A percentile compares a stretch with the other conserved stretches of the same genome.
Conservation (phyloP, 768 basidiomycete species). For the Mycena albidolilacea region DNA sequence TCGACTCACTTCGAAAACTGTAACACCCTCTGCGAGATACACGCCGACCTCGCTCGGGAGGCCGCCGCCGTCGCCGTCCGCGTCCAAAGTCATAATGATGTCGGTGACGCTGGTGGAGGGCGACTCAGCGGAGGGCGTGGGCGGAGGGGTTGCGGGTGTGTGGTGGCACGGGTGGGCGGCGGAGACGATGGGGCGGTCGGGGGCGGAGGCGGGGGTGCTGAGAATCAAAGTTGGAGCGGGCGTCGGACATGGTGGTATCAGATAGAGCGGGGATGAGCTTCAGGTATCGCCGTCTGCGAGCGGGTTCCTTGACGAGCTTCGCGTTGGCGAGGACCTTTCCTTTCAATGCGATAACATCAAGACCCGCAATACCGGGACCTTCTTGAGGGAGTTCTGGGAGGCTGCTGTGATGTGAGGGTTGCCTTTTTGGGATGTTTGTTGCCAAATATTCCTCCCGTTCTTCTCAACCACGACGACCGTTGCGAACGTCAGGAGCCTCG, state of each 20-base stretch:
- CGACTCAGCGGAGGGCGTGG: slow-evolving; percentile 71
- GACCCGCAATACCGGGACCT: slow-evolving; percentile 79
- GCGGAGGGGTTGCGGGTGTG: slow-evolving; percentile 59
- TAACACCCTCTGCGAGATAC: slow-evolving; percentile 78
- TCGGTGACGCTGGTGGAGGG: slow-evolving; percentile 51
- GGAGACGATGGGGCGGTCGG: background rate
- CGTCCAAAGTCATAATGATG: slow-evolving; percentile 80
- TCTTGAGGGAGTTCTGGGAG: slow-evolving; percentile 70
- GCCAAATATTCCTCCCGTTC: no score
- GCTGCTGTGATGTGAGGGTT: slow-evolving; percentile 62
- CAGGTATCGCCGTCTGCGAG: slow-evolving; percentile 85
- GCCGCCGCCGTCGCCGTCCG: slow-evolving; percentile 54
- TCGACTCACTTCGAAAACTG: slow-evolving; percentile 71
- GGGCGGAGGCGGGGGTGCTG: slow-evolving; percentile 42
- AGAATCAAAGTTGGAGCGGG: slow-evolving; percentile 4
- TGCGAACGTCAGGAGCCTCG: no score
- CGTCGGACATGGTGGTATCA: slow-evolving; percentile 43
- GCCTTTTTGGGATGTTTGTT: no score
- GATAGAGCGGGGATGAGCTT: slow-evolving; percentile 71
- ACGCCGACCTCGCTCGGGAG: slow-evolving; percentile 62
- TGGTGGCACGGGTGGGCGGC: slow-evolving; percentile 57
- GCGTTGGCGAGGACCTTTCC: slow-evolving; percentile 91
- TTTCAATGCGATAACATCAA: slow-evolving; percentile 65
- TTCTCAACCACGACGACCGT: no score
- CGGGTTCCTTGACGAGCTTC: slow-evolving; percentile 91